Base-by-base conservation (phyloP, 495 filamentous ascomycete genomes). In the Podospora anserina region DNA sequence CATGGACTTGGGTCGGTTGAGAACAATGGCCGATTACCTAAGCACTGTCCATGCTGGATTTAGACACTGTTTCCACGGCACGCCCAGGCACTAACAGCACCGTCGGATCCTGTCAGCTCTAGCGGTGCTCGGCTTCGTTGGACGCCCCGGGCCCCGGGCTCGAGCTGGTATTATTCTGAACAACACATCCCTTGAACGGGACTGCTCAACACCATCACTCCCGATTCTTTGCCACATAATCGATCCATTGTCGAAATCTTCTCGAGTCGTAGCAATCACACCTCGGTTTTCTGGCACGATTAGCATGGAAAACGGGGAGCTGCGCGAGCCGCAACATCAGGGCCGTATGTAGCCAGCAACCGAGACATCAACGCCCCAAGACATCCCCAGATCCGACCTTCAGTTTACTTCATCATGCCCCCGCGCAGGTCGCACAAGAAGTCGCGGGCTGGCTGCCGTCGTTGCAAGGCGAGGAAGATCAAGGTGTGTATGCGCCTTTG, bases 371-470 rank as follows among this genome's bases (percentile, higher is more conserved):
- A 61, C n/a, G 26, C 59, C 59, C 39, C 39, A 49, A 49, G 39
- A 49, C 39, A 49, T 49, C 39, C 39, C 39, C 39, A 49, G 39
- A 49, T 49, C 39, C 39, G 39, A 49, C 9, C 59, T 18, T 2
- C 59, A 18, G 7, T 9, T 57, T 2, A 23, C 23, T 23, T 23
- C 23, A 70, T 32, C 64, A 85, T 86, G 84, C 82, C 87, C 55
- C 85, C 87, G 7, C 78, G 87, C 72, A 82, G 86, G 75, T 85
- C 85, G 30, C 87, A 89, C 72, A 89, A 87, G 71, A 89, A 89
- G 78, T 87, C 84, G 57, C 80, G 87, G 66, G 80, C 85, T 54
- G 87, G 87, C 27, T 89, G 87, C 68, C 78, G 80, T 67, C 79
- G 86, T 54, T 89, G 87, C 78, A 89, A 89, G 78, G 75, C 78